A percentile compares a stretch with the other conserved stretches of the same genome.
Evolutionary conservation across 139 green algal species (phyloP).

Genomic region (Tetratostichococcus sp.): DNA sequence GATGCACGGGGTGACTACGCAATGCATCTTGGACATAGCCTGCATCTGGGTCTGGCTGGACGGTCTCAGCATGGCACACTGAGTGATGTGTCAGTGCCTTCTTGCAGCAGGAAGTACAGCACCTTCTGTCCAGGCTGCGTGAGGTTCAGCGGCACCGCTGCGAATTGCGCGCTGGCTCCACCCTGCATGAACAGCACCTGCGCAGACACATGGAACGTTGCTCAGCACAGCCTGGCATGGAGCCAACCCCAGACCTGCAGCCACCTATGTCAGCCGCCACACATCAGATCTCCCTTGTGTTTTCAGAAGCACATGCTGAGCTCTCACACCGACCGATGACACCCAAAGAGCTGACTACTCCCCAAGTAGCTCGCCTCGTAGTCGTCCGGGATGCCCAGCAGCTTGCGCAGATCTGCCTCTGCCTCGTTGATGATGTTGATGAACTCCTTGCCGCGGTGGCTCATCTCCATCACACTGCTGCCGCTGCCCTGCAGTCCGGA

Average conservation of each 20-base stretch:
- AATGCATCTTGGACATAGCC: too few relatives aligned
- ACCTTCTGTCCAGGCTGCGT: constrained; percentile 46
- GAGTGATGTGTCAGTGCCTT: too few relatives aligned
- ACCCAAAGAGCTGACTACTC: too few relatives aligned
- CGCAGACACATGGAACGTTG: constrained; percentile 1
- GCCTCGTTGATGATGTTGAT: constrained; percentile 82
- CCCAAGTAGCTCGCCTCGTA: too few relatives aligned
- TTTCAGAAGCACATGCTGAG: too few relatives aligned
- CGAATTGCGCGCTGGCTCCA: constrained; percentile 91
- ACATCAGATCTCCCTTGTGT: too few relatives aligned
- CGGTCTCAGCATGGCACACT: too few relatives aligned
- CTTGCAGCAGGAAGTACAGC: background rate
- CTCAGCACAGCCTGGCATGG: background rate
- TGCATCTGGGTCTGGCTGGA: too few relatives aligned
- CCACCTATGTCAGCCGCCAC: too few relatives aligned
- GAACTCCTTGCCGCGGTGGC: constrained; percentile 95
- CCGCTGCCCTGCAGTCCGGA: constrained; percentile 49
- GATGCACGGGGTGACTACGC: too few relatives aligned
- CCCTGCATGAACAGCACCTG: constrained; percentile 85
- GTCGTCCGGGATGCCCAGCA: constrained; percentile 91
- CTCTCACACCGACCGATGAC: too few relatives aligned
- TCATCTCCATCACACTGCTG: constrained; percentile 99
- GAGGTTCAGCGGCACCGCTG: constrained; percentile 93
- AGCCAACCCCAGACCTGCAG: too few relatives aligned
- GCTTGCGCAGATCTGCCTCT: constrained; percentile 85